Percentiles rank a stretch among this genome's conserved stretches.
phyloP scores from a whole-genome alignment of 2,329 filamentous ascomycete species.

The Fusarium aywerte region DNA sequence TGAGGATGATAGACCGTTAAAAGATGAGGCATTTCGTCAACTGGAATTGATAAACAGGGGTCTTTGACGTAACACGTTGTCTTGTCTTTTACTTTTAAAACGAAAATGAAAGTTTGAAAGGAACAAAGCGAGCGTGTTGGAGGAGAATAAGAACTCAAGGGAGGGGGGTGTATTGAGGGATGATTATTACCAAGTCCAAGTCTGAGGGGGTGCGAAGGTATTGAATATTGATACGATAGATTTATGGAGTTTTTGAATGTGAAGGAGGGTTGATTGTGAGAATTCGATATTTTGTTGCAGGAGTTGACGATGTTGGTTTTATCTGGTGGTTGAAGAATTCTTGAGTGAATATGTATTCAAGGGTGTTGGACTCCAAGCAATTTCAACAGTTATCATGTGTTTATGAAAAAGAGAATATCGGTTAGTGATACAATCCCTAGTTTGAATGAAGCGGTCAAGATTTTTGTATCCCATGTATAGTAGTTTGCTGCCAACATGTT shows the following conservation, averaged over 20 bases:
- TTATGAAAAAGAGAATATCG: background rate
- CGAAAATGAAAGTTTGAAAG: background rate
- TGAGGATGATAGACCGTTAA: background rate
- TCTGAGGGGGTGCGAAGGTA: constrained; percentile 30
- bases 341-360: constrained; percentile 17
- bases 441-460: constrained; percentile 11
- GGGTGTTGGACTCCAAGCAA: background rate
- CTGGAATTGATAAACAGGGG: background rate
- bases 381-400: background rate
- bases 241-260: constrained; percentile 17
- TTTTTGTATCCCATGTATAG: background rate
- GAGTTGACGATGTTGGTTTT: constrained; percentile 12
- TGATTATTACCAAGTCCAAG: background rate
- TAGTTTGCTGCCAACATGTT: constrained; percentile 27
- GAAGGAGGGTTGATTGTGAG: constrained; percentile 19
- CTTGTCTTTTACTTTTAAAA: no score
- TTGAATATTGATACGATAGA: constrained; percentile 40
- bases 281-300: constrained; percentile 13
- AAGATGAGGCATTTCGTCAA: background rate
- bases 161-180: constrained; percentile 36
- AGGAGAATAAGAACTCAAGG: constrained; percentile 11
- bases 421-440: constrained; percentile 13
- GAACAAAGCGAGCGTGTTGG: constrained; percentile 15
- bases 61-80: constrained; percentile 10
- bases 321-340: constrained; percentile 1